Percentiles rank a stretch among this genome's conserved stretches.
These are phyloP conservation scores for Nemania sp. DNA, from an alignment of 2,329 filamentous ascomycete genomes.

Conservation along the genomic window DNA sequence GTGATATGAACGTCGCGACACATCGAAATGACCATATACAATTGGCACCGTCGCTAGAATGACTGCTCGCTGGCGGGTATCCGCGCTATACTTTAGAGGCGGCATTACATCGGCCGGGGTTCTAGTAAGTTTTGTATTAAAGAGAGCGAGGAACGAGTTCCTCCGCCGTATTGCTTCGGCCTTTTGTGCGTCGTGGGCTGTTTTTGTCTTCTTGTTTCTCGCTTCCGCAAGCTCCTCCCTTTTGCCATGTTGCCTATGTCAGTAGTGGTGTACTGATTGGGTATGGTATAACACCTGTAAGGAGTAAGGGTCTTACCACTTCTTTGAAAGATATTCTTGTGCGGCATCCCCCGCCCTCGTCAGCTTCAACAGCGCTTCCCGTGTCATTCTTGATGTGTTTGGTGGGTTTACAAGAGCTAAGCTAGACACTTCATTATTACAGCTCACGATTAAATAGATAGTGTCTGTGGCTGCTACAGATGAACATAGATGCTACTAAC, in stretches of 20 bases:
- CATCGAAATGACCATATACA: constrained; percentile 46
- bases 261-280: constrained; percentile 2
- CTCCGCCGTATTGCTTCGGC: constrained; percentile 33
- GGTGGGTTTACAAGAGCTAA: neutral
- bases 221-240: constrained; percentile 10
- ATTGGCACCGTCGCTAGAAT: constrained; percentile 49
- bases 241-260: neutral
- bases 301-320: constrained; percentile 9
- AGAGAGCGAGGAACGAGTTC: constrained; percentile 42
- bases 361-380: constrained; percentile 9
- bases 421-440: too few species aligned
- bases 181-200: neutral
- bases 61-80: constrained; percentile 43
- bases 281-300: neutral
- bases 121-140: constrained; percentile 44
- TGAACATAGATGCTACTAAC: too few species aligned
- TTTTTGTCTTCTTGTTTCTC: neutral
- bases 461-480: too few species aligned
- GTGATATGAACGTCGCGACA: constrained; percentile 46
- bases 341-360: constrained; percentile 11
- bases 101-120: constrained; percentile 43
- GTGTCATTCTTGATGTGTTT: constrained; percentile 2
- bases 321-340: constrained; percentile 16
- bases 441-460: neutral
- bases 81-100: constrained; percentile 40